Evolutionary conservation across 73 alveolate species (phyloP), one percentile per base, ranked within the genome.

Genomic region (Diophrys sp.): DNA sequence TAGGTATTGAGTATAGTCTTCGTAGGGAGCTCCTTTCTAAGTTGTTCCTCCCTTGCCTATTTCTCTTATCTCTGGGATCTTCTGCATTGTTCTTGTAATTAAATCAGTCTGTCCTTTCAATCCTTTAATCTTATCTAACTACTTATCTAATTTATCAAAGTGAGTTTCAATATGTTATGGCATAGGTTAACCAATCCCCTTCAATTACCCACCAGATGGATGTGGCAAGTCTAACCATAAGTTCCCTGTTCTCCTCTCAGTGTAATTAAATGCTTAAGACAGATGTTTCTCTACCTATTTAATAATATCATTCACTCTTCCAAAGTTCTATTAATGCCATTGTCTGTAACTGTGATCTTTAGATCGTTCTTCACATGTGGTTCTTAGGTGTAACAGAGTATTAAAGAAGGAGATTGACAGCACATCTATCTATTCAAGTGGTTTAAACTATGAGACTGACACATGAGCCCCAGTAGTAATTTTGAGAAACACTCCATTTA

Each of bases 401-500:
- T 80, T 80, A 70, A 87, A 87, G 82, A 87, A 87, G 56, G 80
- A 81, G 23, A 87, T 80, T 11, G 94, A 87, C 0, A 87, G 84
- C 33, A 87, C 94, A 33, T 80, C 85, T 8, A 87, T 87, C 33
- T 80, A 79, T 1, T 81, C 94, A 8, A 80, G 0, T 2, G 32
- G 80, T 54, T 81, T 87, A 56, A 87, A 87, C 14, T 76, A 29
- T 23, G 84, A 56, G 0, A 87, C 84, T 53, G 80, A 80, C 1
- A 87, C 82, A 69, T 87, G 94, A 26, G 81, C 32, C 1, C 94
- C 94, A 29, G 73, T 62, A 26, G 94, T 87, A 5, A 87, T 87
- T 67, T 87, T 87, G 23, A 87, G 81, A 78, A 87, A 87, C 27
- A 87, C 85, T 0, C 94, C 94, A 55, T 87, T 87, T 24, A 87